phyloP scores from a whole-genome alignment of 768 basidiomycete species.

The Fomitopsis serialis region DNA sequence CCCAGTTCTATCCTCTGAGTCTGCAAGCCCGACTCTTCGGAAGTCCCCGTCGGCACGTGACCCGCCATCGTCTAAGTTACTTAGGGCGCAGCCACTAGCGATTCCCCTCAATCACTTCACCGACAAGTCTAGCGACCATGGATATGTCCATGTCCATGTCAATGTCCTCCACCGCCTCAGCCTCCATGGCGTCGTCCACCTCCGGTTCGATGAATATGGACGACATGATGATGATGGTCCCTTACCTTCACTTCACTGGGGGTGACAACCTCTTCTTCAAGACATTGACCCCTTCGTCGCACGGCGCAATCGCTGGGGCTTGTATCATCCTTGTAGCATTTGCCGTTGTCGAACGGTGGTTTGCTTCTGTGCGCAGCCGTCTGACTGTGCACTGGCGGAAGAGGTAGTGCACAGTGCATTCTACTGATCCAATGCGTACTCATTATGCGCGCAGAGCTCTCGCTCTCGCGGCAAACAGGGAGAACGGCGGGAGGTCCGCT shows the following conservation, averaged over 20 bases:
- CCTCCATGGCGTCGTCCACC: not conserved
- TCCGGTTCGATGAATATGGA: constrained; percentile 12
- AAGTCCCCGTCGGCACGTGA: no score
- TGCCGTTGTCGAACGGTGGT: constrained; percentile 64
- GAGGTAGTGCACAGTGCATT: constrained; percentile 34
- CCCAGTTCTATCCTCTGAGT: no score
- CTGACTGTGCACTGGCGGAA: constrained; percentile 54
- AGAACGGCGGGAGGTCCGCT: not conserved
- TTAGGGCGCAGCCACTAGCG: no score
- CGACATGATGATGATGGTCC: constrained; percentile 43
- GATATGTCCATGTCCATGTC: constrained; percentile 2
- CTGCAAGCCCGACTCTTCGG: no score
- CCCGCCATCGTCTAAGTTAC: no score
- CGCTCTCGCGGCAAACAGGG: not conserved
- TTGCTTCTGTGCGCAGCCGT: constrained; percentile 49
- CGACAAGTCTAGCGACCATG: no score
- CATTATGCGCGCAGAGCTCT: not conserved
- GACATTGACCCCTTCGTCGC: constrained; percentile 60
- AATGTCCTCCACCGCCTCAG: no score
- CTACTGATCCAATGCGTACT: not conserved
- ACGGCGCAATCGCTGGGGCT: constrained; percentile 69
- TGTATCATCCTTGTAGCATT: constrained; percentile 67
- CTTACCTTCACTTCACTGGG: constrained; percentile 64
- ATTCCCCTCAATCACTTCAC: no score
- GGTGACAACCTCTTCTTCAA: constrained; percentile 66